Evolutionary conservation across 2,329 filamentous ascomycete species (phyloP).

Genomic region (Parastagonospora nodorum): DNA sequence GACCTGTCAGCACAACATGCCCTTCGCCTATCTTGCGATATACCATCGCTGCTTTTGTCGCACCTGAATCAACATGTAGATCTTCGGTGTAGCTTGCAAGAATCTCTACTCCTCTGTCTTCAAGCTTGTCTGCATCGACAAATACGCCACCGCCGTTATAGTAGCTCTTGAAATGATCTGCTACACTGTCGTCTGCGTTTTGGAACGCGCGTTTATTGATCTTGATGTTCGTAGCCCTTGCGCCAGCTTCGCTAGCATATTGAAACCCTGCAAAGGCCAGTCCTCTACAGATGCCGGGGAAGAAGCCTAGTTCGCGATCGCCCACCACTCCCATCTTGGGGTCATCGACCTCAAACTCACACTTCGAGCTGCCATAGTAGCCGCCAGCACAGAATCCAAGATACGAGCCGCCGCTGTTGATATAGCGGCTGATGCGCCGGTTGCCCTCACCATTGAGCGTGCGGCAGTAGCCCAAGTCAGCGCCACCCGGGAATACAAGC

Average conservation of each 20-base stretch:
- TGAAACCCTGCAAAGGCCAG: slow-evolving; percentile 87
- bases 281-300: slow-evolving; percentile 82
- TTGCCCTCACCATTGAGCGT: slow-evolving; percentile 89
- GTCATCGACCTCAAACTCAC: slow-evolving; percentile 92
- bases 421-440: slow-evolving; percentile 79
- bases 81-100: slow-evolving; percentile 79
- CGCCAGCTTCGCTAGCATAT: slow-evolving; percentile 86
- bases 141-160: slow-evolving; percentile 97
- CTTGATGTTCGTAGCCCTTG: slow-evolving; percentile 70
- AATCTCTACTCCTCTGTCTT: slow-evolving; percentile 72
- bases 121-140: slow-evolving; percentile 71
- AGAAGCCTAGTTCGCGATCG: slow-evolving; percentile 83
- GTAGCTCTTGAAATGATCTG: slow-evolving; percentile 73
- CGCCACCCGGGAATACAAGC: slow-evolving; percentile 89
- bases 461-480: slow-evolving; percentile 90
- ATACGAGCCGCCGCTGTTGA: slow-evolving; percentile 82
- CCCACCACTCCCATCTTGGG: slow-evolving; percentile 83
- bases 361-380: slow-evolving; percentile 81
- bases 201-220: slow-evolving; percentile 66
- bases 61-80: slow-evolving; percentile 75
- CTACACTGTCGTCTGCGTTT: slow-evolving; percentile 53
- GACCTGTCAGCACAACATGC: slow-evolving; percentile 77
- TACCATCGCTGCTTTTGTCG: slow-evolving; percentile 76
- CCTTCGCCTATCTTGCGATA: slow-evolving; percentile 84
- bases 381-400: slow-evolving; percentile 93